These are phyloP conservation scores for Euphorbia corollata DNA, from an alignment of 441 rosid genomes.

Conservation along the genomic window DNA sequence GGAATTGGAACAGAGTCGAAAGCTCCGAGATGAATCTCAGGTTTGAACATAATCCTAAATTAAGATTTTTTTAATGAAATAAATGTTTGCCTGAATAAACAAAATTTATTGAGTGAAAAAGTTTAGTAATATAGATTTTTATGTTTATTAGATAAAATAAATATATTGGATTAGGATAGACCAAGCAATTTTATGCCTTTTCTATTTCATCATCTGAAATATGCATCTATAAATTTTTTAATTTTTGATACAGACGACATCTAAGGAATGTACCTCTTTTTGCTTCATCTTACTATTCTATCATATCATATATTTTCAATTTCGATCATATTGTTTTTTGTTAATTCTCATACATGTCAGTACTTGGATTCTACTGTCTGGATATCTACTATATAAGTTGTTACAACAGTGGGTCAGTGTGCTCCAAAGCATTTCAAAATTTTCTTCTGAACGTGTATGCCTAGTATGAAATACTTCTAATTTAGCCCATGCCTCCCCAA, in stretches of 20 bases:
- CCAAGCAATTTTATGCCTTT: neutral
- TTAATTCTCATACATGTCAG: neutral
- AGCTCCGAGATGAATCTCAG: conserved; percentile 97
- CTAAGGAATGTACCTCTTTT: neutral
- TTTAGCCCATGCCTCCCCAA: neutral
- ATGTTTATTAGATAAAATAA: neutral
- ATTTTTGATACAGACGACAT: neutral
- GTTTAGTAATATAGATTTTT: neutral
- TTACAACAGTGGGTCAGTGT: neutral
- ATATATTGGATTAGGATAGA: neutral
- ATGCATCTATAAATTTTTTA: neutral
- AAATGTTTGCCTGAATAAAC: neutral
- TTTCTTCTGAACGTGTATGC: neutral
- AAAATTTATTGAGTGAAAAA: neutral
- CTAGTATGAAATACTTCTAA: neutral
- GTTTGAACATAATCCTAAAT: conserved; percentile 28
- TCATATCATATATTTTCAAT: neutral
- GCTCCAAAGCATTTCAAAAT: neutral
- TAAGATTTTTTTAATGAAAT: neutral
- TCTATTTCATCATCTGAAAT: neutral
- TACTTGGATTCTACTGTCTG: neutral
- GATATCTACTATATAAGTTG: neutral
- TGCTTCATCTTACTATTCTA: neutral
- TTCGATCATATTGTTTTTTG: neutral
- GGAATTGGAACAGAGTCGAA: conserved; percentile 69